Conservation (phyloP, 1,139 yeast species). For the Hansenula lynferdii region DNA sequence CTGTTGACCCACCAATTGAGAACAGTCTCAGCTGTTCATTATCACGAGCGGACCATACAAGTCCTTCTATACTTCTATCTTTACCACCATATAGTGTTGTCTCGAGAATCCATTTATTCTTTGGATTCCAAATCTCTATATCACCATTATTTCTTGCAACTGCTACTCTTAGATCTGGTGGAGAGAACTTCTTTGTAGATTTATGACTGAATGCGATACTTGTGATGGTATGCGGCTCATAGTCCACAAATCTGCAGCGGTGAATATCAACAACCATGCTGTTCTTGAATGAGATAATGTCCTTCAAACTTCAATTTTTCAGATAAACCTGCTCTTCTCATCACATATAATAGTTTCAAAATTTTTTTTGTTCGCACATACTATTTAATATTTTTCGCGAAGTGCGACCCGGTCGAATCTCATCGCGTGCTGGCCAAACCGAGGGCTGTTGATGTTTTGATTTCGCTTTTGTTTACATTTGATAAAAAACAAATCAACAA, state of each 20-base stretch:
- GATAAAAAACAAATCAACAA: background rate
- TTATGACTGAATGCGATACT: conserved; percentile 74
- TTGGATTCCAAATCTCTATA: conserved; percentile 94
- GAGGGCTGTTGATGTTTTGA: background rate
- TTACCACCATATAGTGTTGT: conserved; percentile 71
- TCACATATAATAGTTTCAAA: background rate
- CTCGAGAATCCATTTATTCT: conserved; percentile 52
- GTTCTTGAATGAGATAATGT: no score
- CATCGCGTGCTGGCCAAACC: background rate
- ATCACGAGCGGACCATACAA: conserved; percentile 64
- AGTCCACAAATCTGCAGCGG: conserved; percentile 90
- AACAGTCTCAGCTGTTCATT: conserved; percentile 64
- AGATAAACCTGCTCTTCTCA: no score
- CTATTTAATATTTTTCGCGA: background rate
- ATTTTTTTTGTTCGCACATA: background rate
- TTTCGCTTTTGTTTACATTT: background rate
- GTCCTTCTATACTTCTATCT: conserved; percentile 84
- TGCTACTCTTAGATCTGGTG: conserved; percentile 71
- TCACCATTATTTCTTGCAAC: conserved; percentile 94
- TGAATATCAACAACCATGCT: conserved; percentile 60
- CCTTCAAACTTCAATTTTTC: no score
- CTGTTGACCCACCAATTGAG: conserved; percentile 91
- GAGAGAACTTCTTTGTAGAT: conserved; percentile 47
- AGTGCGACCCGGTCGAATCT: background rate
- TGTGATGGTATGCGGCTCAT: conserved; percentile 80